Percentiles rank a stretch among this genome's conserved stretches.
phyloP scores from a whole-genome alignment of 805 yeast species.

The Torulaspora microellipsoides region DNA sequence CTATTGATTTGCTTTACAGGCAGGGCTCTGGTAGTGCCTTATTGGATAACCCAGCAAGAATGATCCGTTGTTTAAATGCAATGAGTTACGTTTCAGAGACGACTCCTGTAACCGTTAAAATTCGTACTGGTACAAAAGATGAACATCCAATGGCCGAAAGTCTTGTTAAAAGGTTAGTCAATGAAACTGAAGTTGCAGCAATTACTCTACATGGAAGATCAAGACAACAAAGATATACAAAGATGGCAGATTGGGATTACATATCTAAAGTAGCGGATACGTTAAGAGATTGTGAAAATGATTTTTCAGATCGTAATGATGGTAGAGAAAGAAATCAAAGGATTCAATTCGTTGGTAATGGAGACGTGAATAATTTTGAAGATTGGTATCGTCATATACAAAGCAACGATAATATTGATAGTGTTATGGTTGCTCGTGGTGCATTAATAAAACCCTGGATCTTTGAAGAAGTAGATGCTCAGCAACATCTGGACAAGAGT shows the following conservation, averaged over 20 bases:
- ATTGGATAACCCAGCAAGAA: conserved; percentile 80
- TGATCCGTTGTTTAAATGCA: conserved; percentile 72
- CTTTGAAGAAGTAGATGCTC: conserved; percentile 87
- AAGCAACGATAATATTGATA: conserved; percentile 63
- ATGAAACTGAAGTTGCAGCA: conserved; percentile 81
- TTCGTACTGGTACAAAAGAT: conserved; percentile 88
- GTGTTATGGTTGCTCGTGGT: conserved; percentile 97
- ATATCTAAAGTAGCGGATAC: conserved; percentile 66
- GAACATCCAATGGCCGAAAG: conserved; percentile 81
- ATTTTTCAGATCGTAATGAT: conserved; percentile 61
- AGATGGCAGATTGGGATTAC: conserved; percentile 90
- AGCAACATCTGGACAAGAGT: conserved; percentile 84
- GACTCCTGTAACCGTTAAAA: conserved; percentile 84
- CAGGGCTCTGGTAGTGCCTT: conserved; percentile 96
- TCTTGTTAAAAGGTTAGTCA: conserved; percentile 64
- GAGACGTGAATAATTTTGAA: conserved; percentile 80
- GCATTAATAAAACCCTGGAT: conserved; percentile 99
- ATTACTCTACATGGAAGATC: conserved; percentile 95
- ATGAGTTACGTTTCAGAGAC: conserved; percentile 91
- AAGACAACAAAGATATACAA: conserved; percentile 90
- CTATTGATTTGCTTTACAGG: conserved; percentile 88
- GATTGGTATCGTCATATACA: conserved; percentile 78
- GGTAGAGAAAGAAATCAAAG: conserved; percentile 50
- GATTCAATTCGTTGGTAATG: conserved; percentile 88
- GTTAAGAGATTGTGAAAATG: conserved; percentile 53